Base-by-base conservation (phyloP, 306 rosid genomes). In the Morella rubra region DNA sequence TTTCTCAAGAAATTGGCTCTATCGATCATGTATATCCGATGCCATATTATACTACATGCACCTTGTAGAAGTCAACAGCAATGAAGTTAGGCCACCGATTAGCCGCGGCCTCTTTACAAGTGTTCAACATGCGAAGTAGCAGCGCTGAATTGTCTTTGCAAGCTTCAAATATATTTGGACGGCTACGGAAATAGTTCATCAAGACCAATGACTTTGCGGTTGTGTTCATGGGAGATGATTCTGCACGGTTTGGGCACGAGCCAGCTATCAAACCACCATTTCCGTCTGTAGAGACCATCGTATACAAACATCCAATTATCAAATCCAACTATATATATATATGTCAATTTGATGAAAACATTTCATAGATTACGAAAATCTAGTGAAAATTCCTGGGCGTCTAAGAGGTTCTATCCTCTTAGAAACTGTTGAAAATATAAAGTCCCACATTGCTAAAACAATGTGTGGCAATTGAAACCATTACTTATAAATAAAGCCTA, bases 21-120 rank as follows among this genome's bases (percentile, higher is more conserved):
- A 27, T 27, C 32, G 32, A 27, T 27, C 11, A 7, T 47, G 3
- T 47, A 9, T 47, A 47, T 47, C 15, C 9, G 41, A 62, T 42
- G 2, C 70, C 46, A 45, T 52, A 58, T 20, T 71, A 44, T 75
- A 60, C 12, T 53, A 67, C 53, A 19, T 11, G 4, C 4, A 93
- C 97, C 96, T 87, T 85, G 88, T 89, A 88, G 80, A 86, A 93
- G 74, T 93, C 91, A 73, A 91, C 93, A 46, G 95, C 88, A 73
- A 93, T 88, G 87, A 93, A 93, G 83, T 93, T 93, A 45, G 96
- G 85, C 95, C 97, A 89, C 46, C 95, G 84, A 65, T 89, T 73
- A 7, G 85, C 93, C 4, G 90, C 84, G 16, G 90, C 93, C 55
- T 54, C 51, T 59, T 78, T 79, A 77, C 95, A 93, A 44, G 97